Evolutionary conservation across 2,329 filamentous ascomycete genomes (phyloP).

Genomic region (Xylariaceae sp.): DNA sequence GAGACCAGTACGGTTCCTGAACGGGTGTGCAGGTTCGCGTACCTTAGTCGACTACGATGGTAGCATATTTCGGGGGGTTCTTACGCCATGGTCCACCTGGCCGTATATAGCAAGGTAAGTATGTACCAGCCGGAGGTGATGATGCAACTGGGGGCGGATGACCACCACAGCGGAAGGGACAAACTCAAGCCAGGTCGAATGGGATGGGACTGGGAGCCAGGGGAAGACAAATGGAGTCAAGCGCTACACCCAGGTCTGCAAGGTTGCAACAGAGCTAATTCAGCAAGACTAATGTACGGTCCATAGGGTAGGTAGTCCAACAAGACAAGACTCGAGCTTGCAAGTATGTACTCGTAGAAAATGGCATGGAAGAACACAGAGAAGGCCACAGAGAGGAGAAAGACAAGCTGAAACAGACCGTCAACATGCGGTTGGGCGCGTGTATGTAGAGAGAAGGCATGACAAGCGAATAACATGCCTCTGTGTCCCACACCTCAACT

Average conservation of each 20-base stretch:
- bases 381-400: conserved; percentile 35
- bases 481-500: conserved; percentile 30
- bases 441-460: conserved; percentile 32
- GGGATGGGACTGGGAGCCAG: conserved; percentile 33
- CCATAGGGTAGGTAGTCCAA: conserved; percentile 18
- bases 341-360: conserved; percentile 27
- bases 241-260: conserved; percentile 27
- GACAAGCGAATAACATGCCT: conserved; percentile 33
- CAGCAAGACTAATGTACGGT: conserved; percentile 18
- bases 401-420: conserved; percentile 41
- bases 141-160: conserved; percentile 38
- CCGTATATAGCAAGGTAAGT: conserved; percentile 48
- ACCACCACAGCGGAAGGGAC: conserved; percentile 31
- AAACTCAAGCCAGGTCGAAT: conserved; percentile 28
- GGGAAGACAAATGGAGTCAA: conserved; percentile 36
- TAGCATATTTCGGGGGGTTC: conserved; percentile 54
- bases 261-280: conserved; percentile 22
- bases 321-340: conserved; percentile 25
- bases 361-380: conserved; percentile 38
- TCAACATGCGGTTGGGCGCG: conserved; percentile 39
- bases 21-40: conserved; percentile 38
- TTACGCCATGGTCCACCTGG: conserved; percentile 49
- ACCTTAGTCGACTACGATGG: conserved; percentile 45
- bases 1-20: conserved; percentile 46
- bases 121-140: conserved; percentile 36